These are phyloP conservation scores for Neonectria faginata DNA, from an alignment of 2,329 filamentous ascomycete genomes.

Conservation along the genomic window DNA sequence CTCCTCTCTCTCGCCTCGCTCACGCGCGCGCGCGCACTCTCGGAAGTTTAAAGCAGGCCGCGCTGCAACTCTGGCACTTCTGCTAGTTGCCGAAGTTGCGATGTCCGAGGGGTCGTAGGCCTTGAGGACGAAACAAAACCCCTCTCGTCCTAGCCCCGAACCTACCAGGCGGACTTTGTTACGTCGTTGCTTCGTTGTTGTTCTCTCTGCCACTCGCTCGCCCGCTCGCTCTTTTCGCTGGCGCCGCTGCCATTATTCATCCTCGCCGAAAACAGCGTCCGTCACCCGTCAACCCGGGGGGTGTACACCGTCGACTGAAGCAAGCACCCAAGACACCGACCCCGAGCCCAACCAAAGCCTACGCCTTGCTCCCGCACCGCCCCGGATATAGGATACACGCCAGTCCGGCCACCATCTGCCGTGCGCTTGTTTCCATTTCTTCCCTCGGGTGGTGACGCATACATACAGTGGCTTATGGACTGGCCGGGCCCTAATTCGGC, in stretches of 20 bases:
- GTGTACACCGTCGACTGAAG: background rate
- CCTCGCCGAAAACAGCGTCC: background rate
- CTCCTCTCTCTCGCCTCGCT: no score
- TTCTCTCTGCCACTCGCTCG: background rate
- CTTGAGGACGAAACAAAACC: background rate
- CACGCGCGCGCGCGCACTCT: slow-evolving; percentile 1
- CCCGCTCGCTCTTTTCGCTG: background rate
- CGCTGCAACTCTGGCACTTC: background rate
- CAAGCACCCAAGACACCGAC: background rate
- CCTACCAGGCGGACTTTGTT: background rate
- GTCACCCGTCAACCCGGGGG: background rate
- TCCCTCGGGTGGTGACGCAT: slow-evolving; percentile 15
- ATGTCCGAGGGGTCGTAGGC: background rate
- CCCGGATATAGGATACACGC: slow-evolving; percentile 36
- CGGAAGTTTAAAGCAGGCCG: slow-evolving; percentile 9
- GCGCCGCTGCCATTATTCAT: background rate
- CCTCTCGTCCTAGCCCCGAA: slow-evolving; percentile 1
- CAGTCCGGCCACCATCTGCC: slow-evolving; percentile 29
- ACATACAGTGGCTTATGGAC: background rate
- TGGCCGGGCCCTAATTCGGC: background rate
- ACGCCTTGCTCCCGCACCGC: slow-evolving; percentile 10
- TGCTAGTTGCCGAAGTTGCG: background rate
- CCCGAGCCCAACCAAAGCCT: background rate
- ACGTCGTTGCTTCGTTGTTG: background rate
- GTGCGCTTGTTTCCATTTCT: slow-evolving; percentile 1